Conservation (phyloP, 768 basidiomycete species). For the Epithele typhae region DNA sequence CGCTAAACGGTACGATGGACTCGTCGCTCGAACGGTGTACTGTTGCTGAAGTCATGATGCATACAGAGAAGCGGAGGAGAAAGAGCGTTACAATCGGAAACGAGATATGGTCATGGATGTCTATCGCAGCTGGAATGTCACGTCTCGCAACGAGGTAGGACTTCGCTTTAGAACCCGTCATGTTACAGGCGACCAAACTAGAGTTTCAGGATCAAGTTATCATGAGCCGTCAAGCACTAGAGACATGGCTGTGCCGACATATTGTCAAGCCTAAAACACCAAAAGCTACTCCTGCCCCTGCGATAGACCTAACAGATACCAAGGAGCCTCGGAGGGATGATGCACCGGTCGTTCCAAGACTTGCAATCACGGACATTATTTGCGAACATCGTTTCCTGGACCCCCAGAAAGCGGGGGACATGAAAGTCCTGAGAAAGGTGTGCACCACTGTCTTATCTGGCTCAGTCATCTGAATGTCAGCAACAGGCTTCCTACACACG, state of each 20-base stretch:
- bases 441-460: too few relatives aligned
- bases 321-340: too few relatives aligned
- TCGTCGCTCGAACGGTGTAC: too few relatives aligned
- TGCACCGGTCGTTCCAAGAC: too few relatives aligned
- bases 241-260: conserved; percentile 52
- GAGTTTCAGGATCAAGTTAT: conserved; percentile 49
- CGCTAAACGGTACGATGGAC: conserved; percentile 5
- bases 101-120: conserved; percentile 54
- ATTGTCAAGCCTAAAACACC: conserved; percentile 26
- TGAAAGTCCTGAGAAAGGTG: conserved; percentile 57
- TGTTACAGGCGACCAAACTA: background rate
- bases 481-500: conserved; percentile 39
- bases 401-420: conserved; percentile 51
- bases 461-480: conserved; percentile 1
- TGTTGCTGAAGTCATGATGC: too few relatives aligned
- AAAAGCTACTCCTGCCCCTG: conserved; percentile 7
- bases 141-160: conserved; percentile 44
- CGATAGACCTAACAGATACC: background rate
- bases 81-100: conserved; percentile 43
- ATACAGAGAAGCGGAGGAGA: conserved; percentile 42
- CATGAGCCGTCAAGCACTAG: conserved; percentile 55
- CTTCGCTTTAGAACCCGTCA: background rate
- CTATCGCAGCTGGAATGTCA: conserved; percentile 58
- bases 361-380: conserved; percentile 33
- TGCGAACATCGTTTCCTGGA: conserved; percentile 63